These are phyloP conservation scores for Bullera alba DNA, from an alignment of 768 basidiomycete genomes.

Conservation along the genomic window DNA sequence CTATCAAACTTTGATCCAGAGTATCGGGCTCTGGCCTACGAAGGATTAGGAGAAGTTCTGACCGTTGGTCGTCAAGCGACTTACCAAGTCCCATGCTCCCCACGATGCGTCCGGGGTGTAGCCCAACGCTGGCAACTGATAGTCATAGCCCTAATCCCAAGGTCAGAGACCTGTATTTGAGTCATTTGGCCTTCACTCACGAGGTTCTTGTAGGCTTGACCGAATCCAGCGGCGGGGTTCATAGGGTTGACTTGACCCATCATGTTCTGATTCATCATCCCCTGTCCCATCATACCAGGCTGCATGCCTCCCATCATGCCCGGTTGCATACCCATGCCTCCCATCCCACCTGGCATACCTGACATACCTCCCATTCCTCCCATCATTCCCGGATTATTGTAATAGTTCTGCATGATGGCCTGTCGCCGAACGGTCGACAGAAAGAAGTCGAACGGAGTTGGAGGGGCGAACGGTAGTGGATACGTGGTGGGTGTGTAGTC, in stretches of 20 bases:
- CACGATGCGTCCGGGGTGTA: constrained; percentile 33
- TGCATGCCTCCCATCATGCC: constrained; percentile 1
- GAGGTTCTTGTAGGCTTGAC: constrained; percentile 16
- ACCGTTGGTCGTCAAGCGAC: constrained; percentile 1
- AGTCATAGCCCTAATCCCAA: constrained; percentile 32
- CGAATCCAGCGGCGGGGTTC: constrained; percentile 1
- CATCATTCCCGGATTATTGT: constrained; percentile 1
- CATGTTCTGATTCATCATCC: neutral
- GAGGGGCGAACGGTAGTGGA: neutral
- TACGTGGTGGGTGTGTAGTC: too few species aligned
- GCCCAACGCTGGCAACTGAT: constrained; percentile 21
- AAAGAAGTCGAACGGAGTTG: constrained; percentile 3
- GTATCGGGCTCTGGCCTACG: constrained; percentile 33
- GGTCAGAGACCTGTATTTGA: neutral
- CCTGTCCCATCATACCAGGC: constrained; percentile 6
- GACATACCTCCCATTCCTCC: constrained; percentile 10
- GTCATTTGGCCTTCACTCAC: constrained; percentile 5
- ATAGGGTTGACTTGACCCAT: too few species aligned
- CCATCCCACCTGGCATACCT: constrained; percentile 4
- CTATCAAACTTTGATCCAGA: constrained; percentile 26
- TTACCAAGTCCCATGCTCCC: constrained; percentile 37
- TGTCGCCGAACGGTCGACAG: neutral
- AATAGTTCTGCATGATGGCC: constrained; percentile 1
- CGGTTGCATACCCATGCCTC: constrained; percentile 10
- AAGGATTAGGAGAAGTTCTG: neutral